phyloP scores from a whole-genome alignment of 192 early-diverging fungal species.

The Allomyces arbusculus region DNA sequence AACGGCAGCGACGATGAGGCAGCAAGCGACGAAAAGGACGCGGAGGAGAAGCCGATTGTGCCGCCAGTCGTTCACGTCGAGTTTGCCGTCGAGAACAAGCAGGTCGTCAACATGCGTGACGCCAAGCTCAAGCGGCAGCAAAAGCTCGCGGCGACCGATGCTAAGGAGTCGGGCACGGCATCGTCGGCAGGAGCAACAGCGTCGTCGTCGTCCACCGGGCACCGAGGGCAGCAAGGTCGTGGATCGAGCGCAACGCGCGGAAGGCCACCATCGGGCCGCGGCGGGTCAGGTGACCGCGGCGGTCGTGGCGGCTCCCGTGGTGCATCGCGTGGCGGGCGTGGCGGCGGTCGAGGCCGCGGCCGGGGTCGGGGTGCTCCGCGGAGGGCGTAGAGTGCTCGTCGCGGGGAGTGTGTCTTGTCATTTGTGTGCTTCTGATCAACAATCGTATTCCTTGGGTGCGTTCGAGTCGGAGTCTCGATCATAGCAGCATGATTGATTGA shows the following conservation, averaged over 20 bases:
- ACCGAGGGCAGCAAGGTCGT: neutral
- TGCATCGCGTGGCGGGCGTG: neutral
- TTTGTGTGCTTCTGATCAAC: neutral
- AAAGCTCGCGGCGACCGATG: neutral
- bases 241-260: neutral
- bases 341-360: neutral
- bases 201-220: neutral
- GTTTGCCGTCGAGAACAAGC: neutral
- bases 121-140: neutral
- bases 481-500: too few relatives aligned
- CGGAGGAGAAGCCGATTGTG: neutral
- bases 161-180: too few relatives aligned
- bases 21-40: neutral
- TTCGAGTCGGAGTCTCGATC: neutral
- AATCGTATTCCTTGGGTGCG: neutral
- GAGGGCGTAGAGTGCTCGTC: neutral
- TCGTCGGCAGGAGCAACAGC: too few relatives aligned
- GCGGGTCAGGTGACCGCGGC: conserved; percentile 1
- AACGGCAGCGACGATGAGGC: neutral
- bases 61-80: neutral
- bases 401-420: too few relatives aligned
- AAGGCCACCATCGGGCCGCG: neutral
- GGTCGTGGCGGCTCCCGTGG: conserved; percentile 3
- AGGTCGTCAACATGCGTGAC: neutral
- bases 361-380: neutral